Conservation (phyloP, 257 asterid species). For the Ajuga chamaepitys region DNA sequence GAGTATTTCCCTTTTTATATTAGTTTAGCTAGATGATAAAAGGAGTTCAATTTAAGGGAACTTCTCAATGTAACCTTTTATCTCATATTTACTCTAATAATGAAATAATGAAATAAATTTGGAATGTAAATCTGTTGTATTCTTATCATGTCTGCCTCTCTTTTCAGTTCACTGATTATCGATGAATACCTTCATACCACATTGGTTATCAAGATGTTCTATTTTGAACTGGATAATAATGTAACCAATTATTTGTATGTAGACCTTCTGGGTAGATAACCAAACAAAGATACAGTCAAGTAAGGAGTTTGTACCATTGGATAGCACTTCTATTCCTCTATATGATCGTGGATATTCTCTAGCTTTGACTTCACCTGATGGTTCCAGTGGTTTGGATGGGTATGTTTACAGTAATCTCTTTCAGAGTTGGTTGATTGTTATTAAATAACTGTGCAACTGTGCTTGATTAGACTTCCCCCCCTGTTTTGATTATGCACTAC, state of each 20-base stretch:
- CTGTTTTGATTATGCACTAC: not conserved
- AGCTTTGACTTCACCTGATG: conserved; percentile 68
- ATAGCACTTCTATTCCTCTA: conserved; percentile 67
- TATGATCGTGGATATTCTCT: conserved; percentile 89
- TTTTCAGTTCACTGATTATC: not conserved
- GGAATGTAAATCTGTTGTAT: not conserved
- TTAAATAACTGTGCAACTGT: not conserved
- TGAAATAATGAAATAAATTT: not conserved
- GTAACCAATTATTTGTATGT: conserved; percentile 26
- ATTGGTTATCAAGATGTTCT: not conserved
- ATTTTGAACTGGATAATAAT: not conserved
- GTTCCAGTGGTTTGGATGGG: conserved; percentile 62
- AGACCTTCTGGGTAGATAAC: conserved; percentile 87
- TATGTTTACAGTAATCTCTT: conserved; percentile 20
- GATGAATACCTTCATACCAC: conserved; percentile 5
- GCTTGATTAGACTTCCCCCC: not conserved
- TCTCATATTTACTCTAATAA: not conserved
- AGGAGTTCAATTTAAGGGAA: conserved; percentile 2
- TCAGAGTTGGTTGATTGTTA: conserved; percentile 1
- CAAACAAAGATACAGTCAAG: conserved; percentile 30
- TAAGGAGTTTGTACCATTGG: conserved; percentile 54
- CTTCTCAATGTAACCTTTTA: not conserved
- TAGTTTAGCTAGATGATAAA: conserved; percentile 2
- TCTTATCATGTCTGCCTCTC: not conserved
- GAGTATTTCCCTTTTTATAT: not conserved